phyloP scores from a whole-genome alignment of 495 filamentous ascomycete species.

The Geopyxis carbonaria region DNA sequence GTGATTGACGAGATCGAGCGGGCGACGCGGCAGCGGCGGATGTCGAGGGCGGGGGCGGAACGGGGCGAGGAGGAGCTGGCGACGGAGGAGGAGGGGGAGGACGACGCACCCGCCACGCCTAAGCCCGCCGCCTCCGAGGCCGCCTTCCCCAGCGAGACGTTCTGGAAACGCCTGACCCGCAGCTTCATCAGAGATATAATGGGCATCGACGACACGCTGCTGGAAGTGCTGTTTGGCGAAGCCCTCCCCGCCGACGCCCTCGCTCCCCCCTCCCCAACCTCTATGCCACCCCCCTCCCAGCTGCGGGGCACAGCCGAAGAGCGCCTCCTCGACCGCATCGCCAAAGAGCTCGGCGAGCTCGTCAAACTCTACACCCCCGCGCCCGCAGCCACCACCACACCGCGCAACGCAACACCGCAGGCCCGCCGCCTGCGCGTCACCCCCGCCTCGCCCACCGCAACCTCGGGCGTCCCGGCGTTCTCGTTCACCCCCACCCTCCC shows the following conservation, averaged over 20 bases:
- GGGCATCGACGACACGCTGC: conserved; percentile 70
- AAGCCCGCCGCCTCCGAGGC: no score
- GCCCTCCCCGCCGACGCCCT: conserved; percentile 36
- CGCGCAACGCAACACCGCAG: conserved; percentile 1
- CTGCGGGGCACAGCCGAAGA: conserved; percentile 49
- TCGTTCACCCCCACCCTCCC: conserved; percentile 19
- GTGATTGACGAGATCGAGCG: conserved; percentile 76
- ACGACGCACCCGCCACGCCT: no score
- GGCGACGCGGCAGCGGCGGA: conserved; percentile 51
- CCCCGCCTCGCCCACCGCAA: conserved; percentile 18
- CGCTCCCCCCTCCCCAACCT: not conserved
- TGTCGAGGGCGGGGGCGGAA: conserved; percentile 22
- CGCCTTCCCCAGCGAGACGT: conserved; percentile 32
- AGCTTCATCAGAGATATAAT: conserved; percentile 77
- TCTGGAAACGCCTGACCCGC: conserved; percentile 69
- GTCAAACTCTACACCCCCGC: conserved; percentile 69
- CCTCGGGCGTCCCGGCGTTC: conserved; percentile 13
- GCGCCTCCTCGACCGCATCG: conserved; percentile 62
- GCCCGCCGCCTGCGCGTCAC: conserved; percentile 17
- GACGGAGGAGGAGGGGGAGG: conserved; percentile 24
- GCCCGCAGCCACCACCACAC: conserved; percentile 27
- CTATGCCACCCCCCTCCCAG: conserved; percentile 26
- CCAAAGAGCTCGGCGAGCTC: conserved; percentile 67
- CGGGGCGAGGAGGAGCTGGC: conserved; percentile 27
- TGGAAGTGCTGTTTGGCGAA: conserved; percentile 80